Evolutionary conservation across 1,284 basidiomycete species (phyloP), one percentile per base, ranked within the genome.

Genomic region (Rhodotorula mucilaginosa): DNA sequence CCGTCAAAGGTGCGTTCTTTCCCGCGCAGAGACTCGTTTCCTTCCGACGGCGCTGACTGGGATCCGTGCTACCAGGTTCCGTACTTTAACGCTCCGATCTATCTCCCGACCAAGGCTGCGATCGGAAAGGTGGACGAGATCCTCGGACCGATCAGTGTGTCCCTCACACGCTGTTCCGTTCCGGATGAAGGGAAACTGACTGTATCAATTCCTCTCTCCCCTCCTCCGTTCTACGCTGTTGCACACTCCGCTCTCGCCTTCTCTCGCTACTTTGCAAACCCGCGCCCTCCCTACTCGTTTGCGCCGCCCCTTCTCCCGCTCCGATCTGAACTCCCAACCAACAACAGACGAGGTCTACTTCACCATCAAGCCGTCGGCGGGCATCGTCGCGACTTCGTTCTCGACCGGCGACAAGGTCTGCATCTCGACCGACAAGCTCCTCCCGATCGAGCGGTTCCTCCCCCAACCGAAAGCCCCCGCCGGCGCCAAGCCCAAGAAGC

Each of bases 1-100:
- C 84, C 89, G 3, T 89, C 93, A 82, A 95, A 92, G 84, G 92
- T 79, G 16, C 39, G 74, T 10, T 44, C 12, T 10, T 1, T 44
- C 12, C 12, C 2, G 10, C 10, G 10, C 39, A 8, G 12, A 26
- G 19, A 31, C 61, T 13, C n/a, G 26, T 39, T n/a, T n/a, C 56
- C 19, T 15, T 13, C 3, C 16, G 44, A 19, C 21, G 51, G 8
- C 10, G 2, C 10, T n/a, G 31, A 18, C 60, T 67, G 23, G 64
- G 29, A 26, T 6, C 8, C 2, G 6, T n/a, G 46, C 6, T 26
- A 2, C 71, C 78, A 82, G 78, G 82, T 99, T 21, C 97, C 97
- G 0, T 97, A 97, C 84, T 99, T 99, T 86, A 99, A 99, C 82
- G 96, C 97, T 0, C 96, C 97, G 66, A 97, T 99, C 81, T 99